Evolutionary conservation across 2,329 filamentous ascomycete species (phyloP).

Genomic region (Cladophialophora psammophila): DNA sequence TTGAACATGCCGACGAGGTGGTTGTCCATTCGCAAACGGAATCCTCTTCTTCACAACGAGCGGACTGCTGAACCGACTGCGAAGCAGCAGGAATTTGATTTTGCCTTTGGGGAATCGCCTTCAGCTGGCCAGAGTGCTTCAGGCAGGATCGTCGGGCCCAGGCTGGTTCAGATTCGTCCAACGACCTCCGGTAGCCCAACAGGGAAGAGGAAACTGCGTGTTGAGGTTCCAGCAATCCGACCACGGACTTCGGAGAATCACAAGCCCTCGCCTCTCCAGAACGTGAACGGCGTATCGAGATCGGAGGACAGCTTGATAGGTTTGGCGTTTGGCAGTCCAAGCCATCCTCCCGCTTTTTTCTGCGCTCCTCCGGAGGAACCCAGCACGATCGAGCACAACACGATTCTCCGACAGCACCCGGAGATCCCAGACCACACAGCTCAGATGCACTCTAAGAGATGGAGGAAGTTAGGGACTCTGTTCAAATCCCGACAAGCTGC

Average conservation of each 20-base stretch:
- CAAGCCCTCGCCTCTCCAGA: slow-evolving; percentile 20
- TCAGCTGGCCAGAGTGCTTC: slow-evolving; percentile 17
- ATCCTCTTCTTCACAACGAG: slow-evolving; percentile 26
- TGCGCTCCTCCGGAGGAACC: slow-evolving; percentile 9
- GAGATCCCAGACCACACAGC: slow-evolving; percentile 18
- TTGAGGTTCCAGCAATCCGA: slow-evolving; percentile 25
- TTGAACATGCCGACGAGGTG: slow-evolving; percentile 33
- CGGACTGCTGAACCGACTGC: slow-evolving; percentile 19
- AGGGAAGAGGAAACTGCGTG: slow-evolving; percentile 28
- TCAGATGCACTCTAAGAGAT: slow-evolving; percentile 48
- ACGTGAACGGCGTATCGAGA: slow-evolving; percentile 23
- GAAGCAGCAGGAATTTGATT: slow-evolving; percentile 36
- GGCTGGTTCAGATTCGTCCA: slow-evolving; percentile 28
- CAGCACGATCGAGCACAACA: slow-evolving; percentile 18
- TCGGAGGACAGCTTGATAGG: slow-evolving; percentile 65
- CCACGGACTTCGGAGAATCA: slow-evolving; percentile 34
- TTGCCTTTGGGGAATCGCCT: slow-evolving; percentile 33
- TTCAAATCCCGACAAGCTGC: slow-evolving; percentile 48
- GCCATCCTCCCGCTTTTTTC: slow-evolving; percentile 41
- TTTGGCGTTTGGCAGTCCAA: slow-evolving; percentile 76
- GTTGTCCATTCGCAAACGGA: slow-evolving; percentile 32
- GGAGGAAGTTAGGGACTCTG: slow-evolving; percentile 56
- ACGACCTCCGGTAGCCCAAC: slow-evolving; percentile 28
- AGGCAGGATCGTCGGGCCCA: slow-evolving; percentile 6
- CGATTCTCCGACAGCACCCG: slow-evolving; percentile 17